These are phyloP conservation scores for Epichloe gansuensis DNA, from an alignment of 2,329 filamentous ascomycete species.

Conservation along the genomic window DNA sequence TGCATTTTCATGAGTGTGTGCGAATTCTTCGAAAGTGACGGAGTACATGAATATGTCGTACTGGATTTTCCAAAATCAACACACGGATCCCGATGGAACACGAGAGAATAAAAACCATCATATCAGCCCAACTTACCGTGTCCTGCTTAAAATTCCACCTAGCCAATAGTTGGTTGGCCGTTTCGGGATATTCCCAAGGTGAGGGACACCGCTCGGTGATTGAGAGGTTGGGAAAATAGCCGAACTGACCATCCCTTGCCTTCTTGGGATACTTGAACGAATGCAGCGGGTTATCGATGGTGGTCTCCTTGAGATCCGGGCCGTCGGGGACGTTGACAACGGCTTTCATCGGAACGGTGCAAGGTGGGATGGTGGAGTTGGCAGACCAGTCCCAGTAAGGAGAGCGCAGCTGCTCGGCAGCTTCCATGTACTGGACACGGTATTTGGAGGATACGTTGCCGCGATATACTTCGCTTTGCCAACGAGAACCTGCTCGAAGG, in stretches of 20 bases:
- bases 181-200: conserved; percentile 24
- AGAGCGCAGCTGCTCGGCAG: conserved; percentile 32
- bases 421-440: conserved; percentile 25
- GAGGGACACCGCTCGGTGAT: conserved; percentile 27
- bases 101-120: neutral
- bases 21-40: conserved; percentile 22
- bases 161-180: conserved; percentile 24
- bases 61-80: conserved; percentile 11
- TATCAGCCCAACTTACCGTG: conserved; percentile 22
- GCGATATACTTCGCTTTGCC: conserved; percentile 33
- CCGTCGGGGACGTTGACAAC: conserved; percentile 29
- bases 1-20: conserved; percentile 21
- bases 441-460: conserved; percentile 24
- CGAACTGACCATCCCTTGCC: conserved; percentile 25
- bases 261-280: conserved; percentile 35
- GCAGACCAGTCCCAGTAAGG: conserved; percentile 45
- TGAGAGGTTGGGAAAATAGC: conserved; percentile 13
- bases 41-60: conserved; percentile 29
- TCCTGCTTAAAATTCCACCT: conserved; percentile 24
- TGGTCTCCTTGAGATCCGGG: conserved; percentile 14
- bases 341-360: conserved; percentile 22
- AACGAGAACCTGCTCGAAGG: conserved; percentile 45
- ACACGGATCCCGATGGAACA: neutral
- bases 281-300: conserved; percentile 38
- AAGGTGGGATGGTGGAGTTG: conserved; percentile 28